phyloP scores from a whole-genome alignment of 1,284 basidiomycete genomes.

The Cystobasidium sp. region DNA sequence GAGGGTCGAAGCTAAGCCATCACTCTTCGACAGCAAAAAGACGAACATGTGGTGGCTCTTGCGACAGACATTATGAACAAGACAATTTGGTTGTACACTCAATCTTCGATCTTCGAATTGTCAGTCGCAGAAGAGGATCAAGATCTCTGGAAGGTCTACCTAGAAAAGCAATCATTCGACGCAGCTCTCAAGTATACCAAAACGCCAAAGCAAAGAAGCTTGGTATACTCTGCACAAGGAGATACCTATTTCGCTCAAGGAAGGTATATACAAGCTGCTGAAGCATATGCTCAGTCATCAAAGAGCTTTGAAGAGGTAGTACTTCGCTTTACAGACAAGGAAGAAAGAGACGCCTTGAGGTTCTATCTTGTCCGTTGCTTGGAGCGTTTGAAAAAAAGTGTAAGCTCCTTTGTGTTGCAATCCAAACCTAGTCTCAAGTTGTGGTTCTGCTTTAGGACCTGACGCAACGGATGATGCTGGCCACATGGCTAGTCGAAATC shows the following conservation, averaged over 20 bases:
- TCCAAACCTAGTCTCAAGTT: background rate
- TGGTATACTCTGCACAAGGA: conserved; percentile 82
- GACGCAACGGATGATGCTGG: conserved; percentile 95
- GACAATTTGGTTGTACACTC: conserved; percentile 95
- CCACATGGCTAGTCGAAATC: conserved; percentile 98
- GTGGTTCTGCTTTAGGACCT: conserved; percentile 67
- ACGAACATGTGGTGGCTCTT: conserved; percentile 73
- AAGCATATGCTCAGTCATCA: conserved; percentile 86
- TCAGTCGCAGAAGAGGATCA: conserved; percentile 85
- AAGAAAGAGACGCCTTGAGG: conserved; percentile 88
- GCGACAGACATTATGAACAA: conserved; percentile 80
- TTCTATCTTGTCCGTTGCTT: conserved; percentile 87
- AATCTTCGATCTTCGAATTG: conserved; percentile 86
- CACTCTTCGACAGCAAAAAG: conserved; percentile 53
- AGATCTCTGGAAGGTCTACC: conserved; percentile 91
- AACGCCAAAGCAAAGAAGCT: conserved; percentile 73
- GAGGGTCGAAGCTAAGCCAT: background rate
- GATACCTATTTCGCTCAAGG: conserved; percentile 79
- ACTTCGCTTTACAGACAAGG: conserved; percentile 84
- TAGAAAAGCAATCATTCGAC: conserved; percentile 77
- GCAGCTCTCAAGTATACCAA: conserved; percentile 79
- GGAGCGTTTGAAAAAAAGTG: conserved; percentile 77
- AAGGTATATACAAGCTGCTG: conserved; percentile 86
- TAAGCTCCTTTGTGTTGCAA: conserved; percentile 58
- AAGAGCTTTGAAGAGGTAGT: conserved; percentile 90